Evolutionary conservation across 2,329 filamentous ascomycete species (phyloP).

Genomic region (Ambrosiella xylebori): DNA sequence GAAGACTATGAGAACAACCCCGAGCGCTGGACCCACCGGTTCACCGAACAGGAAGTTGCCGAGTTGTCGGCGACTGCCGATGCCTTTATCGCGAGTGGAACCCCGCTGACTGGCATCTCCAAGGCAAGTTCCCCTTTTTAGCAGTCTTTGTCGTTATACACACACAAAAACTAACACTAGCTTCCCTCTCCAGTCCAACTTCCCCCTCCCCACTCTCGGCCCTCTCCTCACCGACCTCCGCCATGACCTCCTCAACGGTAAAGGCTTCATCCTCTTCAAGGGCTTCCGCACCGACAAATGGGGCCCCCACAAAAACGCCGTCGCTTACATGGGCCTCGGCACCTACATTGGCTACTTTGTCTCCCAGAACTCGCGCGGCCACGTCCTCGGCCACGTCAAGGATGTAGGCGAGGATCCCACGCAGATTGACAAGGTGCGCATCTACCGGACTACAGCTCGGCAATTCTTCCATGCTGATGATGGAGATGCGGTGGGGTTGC

Average conservation of each 20-base stretch:
- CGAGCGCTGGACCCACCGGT: conserved; percentile 55
- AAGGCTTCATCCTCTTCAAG: conserved; percentile 83
- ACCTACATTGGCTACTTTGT: conserved; percentile 79
- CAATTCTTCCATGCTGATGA: conserved; percentile 51
- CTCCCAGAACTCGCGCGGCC: conserved; percentile 67
- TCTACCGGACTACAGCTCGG: conserved; percentile 67
- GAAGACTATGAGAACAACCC: conserved; percentile 45
- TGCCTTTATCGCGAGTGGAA: conserved; percentile 46
- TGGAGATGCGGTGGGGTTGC: conserved; percentile 63
- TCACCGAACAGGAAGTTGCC: conserved; percentile 46
- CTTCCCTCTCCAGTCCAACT: conserved; percentile 21
- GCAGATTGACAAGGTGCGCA: conserved; percentile 73
- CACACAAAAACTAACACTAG: background rate
- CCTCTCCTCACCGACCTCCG: conserved; percentile 22
- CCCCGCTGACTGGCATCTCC: conserved; percentile 51
- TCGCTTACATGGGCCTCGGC: conserved; percentile 80
- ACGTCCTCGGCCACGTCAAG: conserved; percentile 79
- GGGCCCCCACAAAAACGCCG: conserved; percentile 63
- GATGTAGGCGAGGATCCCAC: conserved; percentile 62
- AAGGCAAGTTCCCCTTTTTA: conserved; percentile 15
- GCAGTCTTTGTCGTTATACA: background rate
- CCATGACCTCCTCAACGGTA: conserved; percentile 48
- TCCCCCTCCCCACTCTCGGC: conserved; percentile 26
- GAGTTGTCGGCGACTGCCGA: conserved; percentile 54
- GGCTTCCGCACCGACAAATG: conserved; percentile 61